Percentiles rank a stretch among this genome's conserved stretches.
Conservation (phyloP, 257 asterid genomes). For the Osmanthus fragrans region DNA sequence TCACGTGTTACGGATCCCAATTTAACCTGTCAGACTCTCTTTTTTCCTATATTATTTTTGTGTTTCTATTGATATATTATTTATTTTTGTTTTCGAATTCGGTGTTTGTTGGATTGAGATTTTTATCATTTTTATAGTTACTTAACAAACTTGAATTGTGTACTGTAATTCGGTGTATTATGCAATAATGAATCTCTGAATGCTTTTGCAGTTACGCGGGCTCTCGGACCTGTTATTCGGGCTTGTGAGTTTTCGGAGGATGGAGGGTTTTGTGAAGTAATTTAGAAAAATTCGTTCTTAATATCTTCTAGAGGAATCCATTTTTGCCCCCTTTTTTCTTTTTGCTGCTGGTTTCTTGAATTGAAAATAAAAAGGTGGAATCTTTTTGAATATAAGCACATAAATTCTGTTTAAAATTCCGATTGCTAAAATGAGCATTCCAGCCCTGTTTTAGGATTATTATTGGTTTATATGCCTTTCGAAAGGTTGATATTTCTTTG, state of each 20-base stretch:
- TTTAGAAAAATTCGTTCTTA: background rate
- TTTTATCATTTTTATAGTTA: background rate
- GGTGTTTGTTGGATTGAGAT: background rate
- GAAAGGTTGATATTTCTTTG: background rate
- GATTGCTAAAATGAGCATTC: background rate
- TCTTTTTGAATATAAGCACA: background rate
- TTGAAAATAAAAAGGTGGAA: background rate
- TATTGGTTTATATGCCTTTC: constrained; percentile 2
- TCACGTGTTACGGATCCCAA: constrained; percentile 16
- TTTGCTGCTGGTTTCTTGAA: constrained; percentile 1
- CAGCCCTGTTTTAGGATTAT: background rate
- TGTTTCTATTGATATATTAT: background rate
- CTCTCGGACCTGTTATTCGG: background rate
- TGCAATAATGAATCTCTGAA: background rate
- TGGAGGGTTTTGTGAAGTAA: constrained; percentile 9
- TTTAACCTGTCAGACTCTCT: background rate
- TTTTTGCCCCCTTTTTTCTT: constrained; percentile 1
- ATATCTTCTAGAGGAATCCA: background rate
- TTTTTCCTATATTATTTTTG: background rate
- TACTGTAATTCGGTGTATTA: background rate
- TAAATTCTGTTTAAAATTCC: background rate
- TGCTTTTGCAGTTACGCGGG: background rate
- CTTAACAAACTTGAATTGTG: constrained; percentile 1
- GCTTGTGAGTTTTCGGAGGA: constrained; percentile 3
- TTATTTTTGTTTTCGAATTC: background rate